A percentile compares a stretch with the other conserved stretches of the same genome.
phyloP scores from a whole-genome alignment of 306 rosid genomes.

The Corylus avellana region DNA sequence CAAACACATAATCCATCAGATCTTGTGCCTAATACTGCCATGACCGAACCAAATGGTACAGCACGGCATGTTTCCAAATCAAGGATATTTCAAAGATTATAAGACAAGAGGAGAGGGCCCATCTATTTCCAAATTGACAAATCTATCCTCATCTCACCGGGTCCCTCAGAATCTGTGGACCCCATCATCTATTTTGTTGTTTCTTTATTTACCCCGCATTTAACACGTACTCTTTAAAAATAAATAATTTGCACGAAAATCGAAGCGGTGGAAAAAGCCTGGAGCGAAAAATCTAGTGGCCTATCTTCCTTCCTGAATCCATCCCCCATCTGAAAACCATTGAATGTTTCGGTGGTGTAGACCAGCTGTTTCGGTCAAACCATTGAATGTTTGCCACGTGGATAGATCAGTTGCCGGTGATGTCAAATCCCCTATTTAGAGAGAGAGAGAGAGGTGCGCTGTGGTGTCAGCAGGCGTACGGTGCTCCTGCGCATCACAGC shows the following conservation, averaged over 20 bases:
- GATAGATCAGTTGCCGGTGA: neutral
- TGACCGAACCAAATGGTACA: neutral
- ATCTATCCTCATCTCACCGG: neutral
- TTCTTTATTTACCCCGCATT: slow-evolving; percentile 9
- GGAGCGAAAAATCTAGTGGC: neutral
- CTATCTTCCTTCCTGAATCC: neutral
- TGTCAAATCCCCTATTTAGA: slow-evolving; percentile 9
- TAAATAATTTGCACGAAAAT: neutral
- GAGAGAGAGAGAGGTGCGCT: neutral
- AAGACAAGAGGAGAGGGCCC: too few species aligned
- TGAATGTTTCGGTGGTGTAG: neutral
- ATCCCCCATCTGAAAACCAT: neutral
- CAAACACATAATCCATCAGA: neutral
- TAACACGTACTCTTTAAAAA: neutral
- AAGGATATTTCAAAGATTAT: too few species aligned
- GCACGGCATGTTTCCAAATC: neutral
- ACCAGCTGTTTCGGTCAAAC: neutral
- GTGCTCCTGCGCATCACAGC: slow-evolving; percentile 8
- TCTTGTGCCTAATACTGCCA: neutral
- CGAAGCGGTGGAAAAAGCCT: slow-evolving; percentile 13
- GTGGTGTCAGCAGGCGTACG: slow-evolving; percentile 8
- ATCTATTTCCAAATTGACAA: neutral
- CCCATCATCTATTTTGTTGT: neutral
- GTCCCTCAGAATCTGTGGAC: slow-evolving; percentile 42
- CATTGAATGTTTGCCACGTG: slow-evolving; percentile 2